phyloP scores from a whole-genome alignment of 768 basidiomycete genomes.

The Mycena vulgaris region DNA sequence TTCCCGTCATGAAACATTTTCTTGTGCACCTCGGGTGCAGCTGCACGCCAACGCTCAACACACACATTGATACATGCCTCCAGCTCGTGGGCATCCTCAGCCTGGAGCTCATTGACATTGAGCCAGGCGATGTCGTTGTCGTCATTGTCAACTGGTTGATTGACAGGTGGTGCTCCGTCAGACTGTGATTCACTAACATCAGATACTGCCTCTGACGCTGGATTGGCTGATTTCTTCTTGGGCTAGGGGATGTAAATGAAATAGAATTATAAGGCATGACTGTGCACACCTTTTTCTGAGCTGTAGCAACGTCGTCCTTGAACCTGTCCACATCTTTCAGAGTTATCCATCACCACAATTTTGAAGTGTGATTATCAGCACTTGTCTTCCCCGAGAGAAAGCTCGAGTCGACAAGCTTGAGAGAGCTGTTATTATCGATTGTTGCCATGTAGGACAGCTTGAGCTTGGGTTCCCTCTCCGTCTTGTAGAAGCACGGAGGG shows the following conservation, averaged over 20 bases:
- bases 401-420: slow-evolving; percentile 34
- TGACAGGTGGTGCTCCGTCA: too few relatives aligned
- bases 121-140: slow-evolving; percentile 15
- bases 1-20: too few relatives aligned
- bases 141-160: too few relatives aligned
- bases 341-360: background rate
- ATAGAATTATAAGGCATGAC: too few relatives aligned
- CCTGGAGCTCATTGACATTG: background rate
- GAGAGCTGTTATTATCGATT: slow-evolving; percentile 37
- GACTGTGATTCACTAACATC: too few relatives aligned
- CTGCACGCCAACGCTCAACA: background rate
- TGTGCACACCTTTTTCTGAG: too few relatives aligned
- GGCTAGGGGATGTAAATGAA: background rate
- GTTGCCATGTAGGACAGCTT: background rate
- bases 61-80: background rate
- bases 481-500: slow-evolving; percentile 15
- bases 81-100: background rate
- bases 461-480: background rate
- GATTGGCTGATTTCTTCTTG: too few relatives aligned
- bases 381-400: too few relatives aligned
- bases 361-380: too few relatives aligned
- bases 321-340: background rate
- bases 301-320: slow-evolving; percentile 1
- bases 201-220: too few relatives aligned
- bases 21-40: slow-evolving; percentile 1